Conservation (phyloP, 257 asterid species). For the Przewalskia tangutica region DNA sequence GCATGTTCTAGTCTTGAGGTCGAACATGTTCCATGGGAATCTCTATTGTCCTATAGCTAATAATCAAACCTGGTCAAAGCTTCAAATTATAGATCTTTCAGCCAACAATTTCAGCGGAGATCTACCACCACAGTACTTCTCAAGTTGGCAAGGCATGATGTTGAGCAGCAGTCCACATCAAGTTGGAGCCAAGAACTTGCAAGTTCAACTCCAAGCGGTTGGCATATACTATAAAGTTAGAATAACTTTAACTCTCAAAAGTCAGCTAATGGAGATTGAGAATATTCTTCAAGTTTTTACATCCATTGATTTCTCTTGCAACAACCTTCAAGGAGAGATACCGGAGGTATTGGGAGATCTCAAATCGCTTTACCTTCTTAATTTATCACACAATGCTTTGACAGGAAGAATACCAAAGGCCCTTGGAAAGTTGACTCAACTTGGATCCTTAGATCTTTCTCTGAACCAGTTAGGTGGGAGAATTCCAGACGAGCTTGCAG, state of each 20-base stretch:
- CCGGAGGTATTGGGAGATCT: not conserved
- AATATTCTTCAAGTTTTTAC: not conserved
- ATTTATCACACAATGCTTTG: not conserved
- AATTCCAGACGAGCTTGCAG: conserved; percentile 27
- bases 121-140: not conserved
- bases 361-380: not conserved
- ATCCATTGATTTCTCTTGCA: not conserved
- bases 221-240: not conserved
- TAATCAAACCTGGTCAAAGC: not conserved
- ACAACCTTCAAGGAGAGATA: not conserved
- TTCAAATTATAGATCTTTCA: not conserved
- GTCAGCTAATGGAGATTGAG: not conserved
- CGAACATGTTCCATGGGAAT: not conserved
- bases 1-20: not conserved
- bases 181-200: too few relatives aligned
- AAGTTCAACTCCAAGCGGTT: too few relatives aligned
- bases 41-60: not conserved
- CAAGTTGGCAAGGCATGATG: not conserved
- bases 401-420: not conserved
- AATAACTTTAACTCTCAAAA: not conserved
- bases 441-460: conserved; percentile 1
- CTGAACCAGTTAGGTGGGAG: conserved; percentile 21
- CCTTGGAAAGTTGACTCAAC: not conserved
- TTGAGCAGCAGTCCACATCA: not conserved
- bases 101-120: not conserved